Evolutionary conservation across 1,139 yeast genomes (phyloP), one percentile per base, ranked within the genome.

Genomic region (Diutina scorzettiae): DNA sequence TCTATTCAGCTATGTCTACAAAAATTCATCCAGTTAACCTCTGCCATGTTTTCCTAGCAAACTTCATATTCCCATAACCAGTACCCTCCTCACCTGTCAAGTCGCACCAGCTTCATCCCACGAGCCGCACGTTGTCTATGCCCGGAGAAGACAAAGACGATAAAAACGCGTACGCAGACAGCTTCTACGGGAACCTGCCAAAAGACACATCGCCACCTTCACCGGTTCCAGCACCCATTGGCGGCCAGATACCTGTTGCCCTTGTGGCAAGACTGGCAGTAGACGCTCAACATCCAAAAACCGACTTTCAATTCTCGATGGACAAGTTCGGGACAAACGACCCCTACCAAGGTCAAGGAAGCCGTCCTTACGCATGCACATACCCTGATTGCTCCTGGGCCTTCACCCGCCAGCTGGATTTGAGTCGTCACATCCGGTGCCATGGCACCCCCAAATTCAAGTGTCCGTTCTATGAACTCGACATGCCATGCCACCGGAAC

Each of bases 401-500:
- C 2, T 81, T 81, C 56, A 69, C 75, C 7, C 61, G 89, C 41
- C 76, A 71, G 45, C 73, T 81, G 41, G 89, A 81, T 53, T 70
- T 78, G 48, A 65, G 81, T 37, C 67, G 87, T 44, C 89, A 81
- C 53, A 49, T 71, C 32, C 71, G 78, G 49, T 76, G 82, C 1
- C 89, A 81, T 52, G 66, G 69, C 28, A 69, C 70, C 37, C 87
- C 87, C 1, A 69, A 67, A 47, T 77, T 76, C 53, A 77, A 73
- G 49, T 81, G 91, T 54, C 89, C 91, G 1, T 81, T 70, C 56
- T 79, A 82, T 81, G 66, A 66, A 43, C 63, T 68, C 40, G 82
- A 78, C 48, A 76, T 79, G 2, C 73, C 82, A 2, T 81, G 87
- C 54, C 89, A 80, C 54, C 66, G 81, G 42, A 79, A 79, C 48